Evolutionary conservation across 2,329 filamentous ascomycete genomes (phyloP).

Genomic region (Aspergillus niger): DNA sequence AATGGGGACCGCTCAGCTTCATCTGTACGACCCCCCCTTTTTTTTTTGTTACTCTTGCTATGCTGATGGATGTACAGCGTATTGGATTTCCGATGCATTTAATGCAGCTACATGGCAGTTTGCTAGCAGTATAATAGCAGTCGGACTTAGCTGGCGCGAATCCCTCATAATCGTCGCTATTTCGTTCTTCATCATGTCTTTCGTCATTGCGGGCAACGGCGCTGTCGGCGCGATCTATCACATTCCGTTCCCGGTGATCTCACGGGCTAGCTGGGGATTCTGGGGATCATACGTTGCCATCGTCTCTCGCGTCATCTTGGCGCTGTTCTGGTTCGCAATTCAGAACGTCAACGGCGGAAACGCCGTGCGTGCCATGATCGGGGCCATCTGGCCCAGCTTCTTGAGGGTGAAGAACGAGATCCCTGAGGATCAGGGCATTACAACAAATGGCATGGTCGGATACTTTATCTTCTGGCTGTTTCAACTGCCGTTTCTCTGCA

Average conservation of each 20-base stretch:
- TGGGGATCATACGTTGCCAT: constrained; percentile 60
- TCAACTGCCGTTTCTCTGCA: constrained; percentile 49
- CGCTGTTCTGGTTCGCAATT: constrained; percentile 66
- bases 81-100: constrained; percentile 57
- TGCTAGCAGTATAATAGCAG: constrained; percentile 51
- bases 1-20: constrained; percentile 51
- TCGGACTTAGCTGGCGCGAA: constrained; percentile 59
- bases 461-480: constrained; percentile 49
- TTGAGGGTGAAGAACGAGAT: constrained; percentile 41
- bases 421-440: constrained; percentile 47
- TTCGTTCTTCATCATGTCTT: constrained; percentile 55
- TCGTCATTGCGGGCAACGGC: constrained; percentile 64
- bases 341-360: constrained; percentile 66
- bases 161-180: constrained; percentile 51
- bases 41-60: not conserved
- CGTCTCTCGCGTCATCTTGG: constrained; percentile 56
- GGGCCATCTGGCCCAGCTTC: constrained; percentile 54
- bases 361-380: constrained; percentile 54
- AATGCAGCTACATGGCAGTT: constrained; percentile 59
- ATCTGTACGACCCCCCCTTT: constrained; percentile 34
- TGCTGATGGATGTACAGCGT: constrained; percentile 35
- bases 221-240: constrained; percentile 56
- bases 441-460: constrained; percentile 48
- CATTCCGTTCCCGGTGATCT: constrained; percentile 59
- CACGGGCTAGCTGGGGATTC: constrained; percentile 59